These are phyloP conservation scores for Dalbergia oliveri DNA, from an alignment of 306 rosid genomes.

Conservation along the genomic window DNA sequence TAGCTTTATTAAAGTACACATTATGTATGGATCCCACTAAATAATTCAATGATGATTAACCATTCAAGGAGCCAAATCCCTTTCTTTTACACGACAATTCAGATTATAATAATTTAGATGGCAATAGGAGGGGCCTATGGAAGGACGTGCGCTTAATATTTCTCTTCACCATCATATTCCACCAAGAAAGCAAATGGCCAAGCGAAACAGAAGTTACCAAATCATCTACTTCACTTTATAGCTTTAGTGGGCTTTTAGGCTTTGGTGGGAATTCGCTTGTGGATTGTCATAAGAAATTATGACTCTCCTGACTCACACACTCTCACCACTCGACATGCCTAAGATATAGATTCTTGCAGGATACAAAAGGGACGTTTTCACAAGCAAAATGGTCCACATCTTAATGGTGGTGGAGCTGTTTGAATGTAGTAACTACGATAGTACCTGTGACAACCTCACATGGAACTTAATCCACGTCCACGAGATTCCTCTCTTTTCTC, in stretches of 20 bases:
- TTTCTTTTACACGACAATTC: constrained; percentile 46
- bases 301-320: constrained; percentile 48
- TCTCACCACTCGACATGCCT: constrained; percentile 41
- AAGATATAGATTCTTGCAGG: constrained; percentile 59
- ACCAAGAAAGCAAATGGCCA: constrained; percentile 43
- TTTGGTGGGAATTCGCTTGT: constrained; percentile 49
- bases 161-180: constrained; percentile 48
- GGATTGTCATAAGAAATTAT: constrained; percentile 59
- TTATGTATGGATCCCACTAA: too few species aligned
- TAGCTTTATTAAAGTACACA: too few species aligned
- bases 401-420: constrained; percentile 51
- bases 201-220: constrained; percentile 45
- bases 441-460: constrained; percentile 61
- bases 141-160: constrained; percentile 29
- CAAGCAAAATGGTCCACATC: constrained; percentile 55
- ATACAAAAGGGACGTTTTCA: constrained; percentile 56
- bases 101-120: constrained; percentile 48
- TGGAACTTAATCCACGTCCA: constrained; percentile 41
- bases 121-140: constrained; percentile 12
- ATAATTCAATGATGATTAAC: too few species aligned
- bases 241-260: constrained; percentile 60
- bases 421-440: constrained; percentile 12
- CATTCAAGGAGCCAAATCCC: not conserved
- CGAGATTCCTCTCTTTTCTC: constrained; percentile 43
- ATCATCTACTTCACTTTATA: constrained; percentile 41